These are phyloP conservation scores for Auriculariales sp. DNA, from an alignment of 768 basidiomycete genomes.

Conservation along the genomic window DNA sequence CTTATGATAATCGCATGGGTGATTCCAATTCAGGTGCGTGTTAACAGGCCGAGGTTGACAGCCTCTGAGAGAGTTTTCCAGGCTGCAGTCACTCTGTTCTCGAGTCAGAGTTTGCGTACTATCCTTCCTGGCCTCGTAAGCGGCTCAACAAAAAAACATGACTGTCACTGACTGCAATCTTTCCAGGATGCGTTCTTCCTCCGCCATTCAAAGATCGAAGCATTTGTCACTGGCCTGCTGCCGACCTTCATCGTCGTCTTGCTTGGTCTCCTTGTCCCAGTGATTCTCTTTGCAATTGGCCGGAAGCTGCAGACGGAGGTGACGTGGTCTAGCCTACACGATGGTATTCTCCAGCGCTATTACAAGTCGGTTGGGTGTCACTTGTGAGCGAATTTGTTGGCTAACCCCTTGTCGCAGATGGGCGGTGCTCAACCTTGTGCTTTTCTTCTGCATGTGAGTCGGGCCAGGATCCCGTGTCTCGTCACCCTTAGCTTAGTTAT, in stretches of 20 bases:
- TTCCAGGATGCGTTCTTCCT: neutral
- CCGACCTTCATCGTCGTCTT: conserved; percentile 27
- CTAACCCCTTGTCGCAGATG: neutral
- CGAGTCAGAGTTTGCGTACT: neutral
- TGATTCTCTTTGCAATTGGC: conserved; percentile 22
- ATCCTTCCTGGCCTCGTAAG: neutral
- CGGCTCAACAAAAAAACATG: neutral
- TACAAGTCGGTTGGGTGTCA: conserved; percentile 14
- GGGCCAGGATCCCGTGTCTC: neutral
- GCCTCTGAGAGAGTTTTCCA: neutral
- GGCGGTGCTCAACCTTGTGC: neutral
- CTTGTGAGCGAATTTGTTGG: neutral
- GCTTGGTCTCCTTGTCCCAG: conserved; percentile 23
- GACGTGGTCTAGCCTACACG: conserved; percentile 21
- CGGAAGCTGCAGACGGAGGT: conserved; percentile 26
- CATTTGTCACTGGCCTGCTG: conserved; percentile 10
- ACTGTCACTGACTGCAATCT: neutral
- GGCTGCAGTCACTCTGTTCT: neutral
- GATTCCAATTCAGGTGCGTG: neutral
- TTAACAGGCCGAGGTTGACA: neutral
- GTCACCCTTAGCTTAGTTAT: conserved; percentile 8
- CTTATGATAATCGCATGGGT: neutral
- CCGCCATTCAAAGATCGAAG: conserved; percentile 6
- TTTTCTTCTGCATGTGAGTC: conserved; percentile 11
- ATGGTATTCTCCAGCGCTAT: conserved; percentile 21